Base-by-base conservation (phyloP, 1,139 yeast genomes). In the Yamadazyma siamensis region DNA sequence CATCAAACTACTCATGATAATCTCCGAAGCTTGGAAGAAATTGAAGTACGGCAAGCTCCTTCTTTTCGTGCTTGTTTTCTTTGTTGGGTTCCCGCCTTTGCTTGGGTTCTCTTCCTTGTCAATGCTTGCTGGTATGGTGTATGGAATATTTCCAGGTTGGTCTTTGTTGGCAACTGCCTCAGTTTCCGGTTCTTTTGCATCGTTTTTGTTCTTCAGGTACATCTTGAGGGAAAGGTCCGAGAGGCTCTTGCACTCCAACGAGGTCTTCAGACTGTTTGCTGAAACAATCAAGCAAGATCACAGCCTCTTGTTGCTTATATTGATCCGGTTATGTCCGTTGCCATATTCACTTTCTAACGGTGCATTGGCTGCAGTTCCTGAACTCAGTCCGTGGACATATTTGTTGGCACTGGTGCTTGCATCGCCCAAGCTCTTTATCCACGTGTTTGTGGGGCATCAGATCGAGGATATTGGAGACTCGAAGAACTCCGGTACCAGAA, bases 311-410 rank as follows among this genome's bases (percentile, higher is more conserved):
- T 57, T 91, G 25, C 59, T 91, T 33, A 72, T 81, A 33, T 66
- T 89, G 52, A 72, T 91, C 26, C 66, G 96, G 34, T 58, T 89
- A 36, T 87, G 96, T 46, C 98, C 98, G 0, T 71, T 89, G 46
- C 97, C 98, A 0, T 91, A 89, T 52, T 86, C 96, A 4, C 62
- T 89, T 25, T 82, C 94, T 0, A 91, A 91, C 50, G 97, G 96
- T 4, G 96, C 95, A 0, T 67, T 91, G 43, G 91, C 94, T 5
- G 82, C 91, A 3, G 74, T 89, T 14, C 95, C 94, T 0, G 82
- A 85, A 18, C 68, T 88, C 12, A 65, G 80, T 0, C 61, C 78
- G 1, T 38, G 56, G 28, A 76, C 80, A 17, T 91, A 83, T 53
- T 64, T 80, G 6, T 52, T 79, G 24, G 95, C 96, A 1, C 81